Evolutionary conservation across 352 stramenopile species (phyloP).

Genomic region (Globisporangium radiosum): DNA sequence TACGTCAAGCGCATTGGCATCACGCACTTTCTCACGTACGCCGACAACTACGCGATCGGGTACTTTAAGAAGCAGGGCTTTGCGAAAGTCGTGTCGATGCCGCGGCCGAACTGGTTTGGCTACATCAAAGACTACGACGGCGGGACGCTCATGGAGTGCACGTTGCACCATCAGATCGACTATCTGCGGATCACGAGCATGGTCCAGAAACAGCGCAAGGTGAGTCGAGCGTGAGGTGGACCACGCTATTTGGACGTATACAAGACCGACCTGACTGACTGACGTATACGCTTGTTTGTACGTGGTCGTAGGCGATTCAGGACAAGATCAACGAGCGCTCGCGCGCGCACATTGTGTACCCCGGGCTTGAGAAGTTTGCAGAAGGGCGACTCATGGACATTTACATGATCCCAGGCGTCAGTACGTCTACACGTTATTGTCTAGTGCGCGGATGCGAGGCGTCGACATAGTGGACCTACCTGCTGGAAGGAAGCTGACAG

Average conservation of each 20-base stretch:
- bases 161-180: constrained; percentile 96
- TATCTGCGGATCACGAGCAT: constrained; percentile 96
- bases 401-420: constrained; percentile 81
- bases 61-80: constrained; percentile 99
- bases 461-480: no score
- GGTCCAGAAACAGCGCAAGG: constrained; percentile 91
- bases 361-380: constrained; percentile 61
- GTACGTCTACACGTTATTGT: constrained; percentile 33
- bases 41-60: constrained; percentile 98
- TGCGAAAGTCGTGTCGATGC: constrained; percentile 84
- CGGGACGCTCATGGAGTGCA: constrained; percentile 99
- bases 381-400: constrained; percentile 82
- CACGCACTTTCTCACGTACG: constrained; percentile 98
- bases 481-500: no score
- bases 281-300: constrained; percentile 2
- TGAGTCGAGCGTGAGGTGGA: constrained; percentile 22
- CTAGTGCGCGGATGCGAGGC: not conserved
- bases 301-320: constrained; percentile 49
- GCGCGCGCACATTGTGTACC: constrained; percentile 63
- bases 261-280: constrained; percentile 6
- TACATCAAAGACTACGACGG: constrained; percentile 99
- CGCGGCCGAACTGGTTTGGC: constrained; percentile 88
- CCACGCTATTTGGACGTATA: not conserved
- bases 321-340: constrained; percentile 79
- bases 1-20: constrained; percentile 90